A percentile compares a stretch with the other conserved stretches of the same genome.
phyloP scores from a whole-genome alignment of 2,329 filamentous ascomycete species.

The Colletotrichum abscissum region DNA sequence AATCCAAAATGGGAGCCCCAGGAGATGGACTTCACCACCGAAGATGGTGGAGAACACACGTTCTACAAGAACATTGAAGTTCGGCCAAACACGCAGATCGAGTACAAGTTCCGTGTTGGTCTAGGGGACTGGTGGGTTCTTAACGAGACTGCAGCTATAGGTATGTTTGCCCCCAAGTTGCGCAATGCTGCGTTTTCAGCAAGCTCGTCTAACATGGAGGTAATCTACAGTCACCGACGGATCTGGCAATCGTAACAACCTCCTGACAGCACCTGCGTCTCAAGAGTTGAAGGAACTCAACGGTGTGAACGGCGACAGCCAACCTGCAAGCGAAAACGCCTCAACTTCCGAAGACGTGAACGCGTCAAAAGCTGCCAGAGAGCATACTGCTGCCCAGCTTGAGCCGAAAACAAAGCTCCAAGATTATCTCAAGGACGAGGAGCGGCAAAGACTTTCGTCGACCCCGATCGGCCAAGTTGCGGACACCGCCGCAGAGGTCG shows the following conservation, averaged over 20 bases:
- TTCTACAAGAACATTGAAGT: slow-evolving; percentile 69
- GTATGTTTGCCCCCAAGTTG: slow-evolving; percentile 52
- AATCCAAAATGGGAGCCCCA: slow-evolving; percentile 73
- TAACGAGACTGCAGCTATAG: slow-evolving; percentile 69
- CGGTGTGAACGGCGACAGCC: slow-evolving; percentile 14
- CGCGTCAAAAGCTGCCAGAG: neutral
- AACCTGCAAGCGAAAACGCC: neutral
- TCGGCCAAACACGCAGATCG: slow-evolving; percentile 68
- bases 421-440: slow-evolving; percentile 37
- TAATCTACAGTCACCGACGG: slow-evolving; percentile 51
- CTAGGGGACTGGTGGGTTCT: slow-evolving; percentile 76
- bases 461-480: slow-evolving; percentile 55
- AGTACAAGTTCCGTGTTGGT: slow-evolving; percentile 81
- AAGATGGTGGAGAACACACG: slow-evolving; percentile 63
- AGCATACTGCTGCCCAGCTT: slow-evolving; percentile 31
- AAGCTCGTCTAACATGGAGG: slow-evolving; percentile 13
- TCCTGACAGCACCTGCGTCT: slow-evolving; percentile 46
- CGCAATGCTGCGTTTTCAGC: neutral
- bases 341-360: slow-evolving; percentile 7
- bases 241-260: slow-evolving; percentile 61
- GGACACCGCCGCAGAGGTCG: slow-evolving; percentile 56
- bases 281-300: slow-evolving; percentile 12
- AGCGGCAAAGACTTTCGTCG: slow-evolving; percentile 47
- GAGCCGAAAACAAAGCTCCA: slow-evolving; percentile 35
- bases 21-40: slow-evolving; percentile 70